phyloP scores from a whole-genome alignment of 768 basidiomycete species.

The Chalciporus sphaerocephalus region DNA sequence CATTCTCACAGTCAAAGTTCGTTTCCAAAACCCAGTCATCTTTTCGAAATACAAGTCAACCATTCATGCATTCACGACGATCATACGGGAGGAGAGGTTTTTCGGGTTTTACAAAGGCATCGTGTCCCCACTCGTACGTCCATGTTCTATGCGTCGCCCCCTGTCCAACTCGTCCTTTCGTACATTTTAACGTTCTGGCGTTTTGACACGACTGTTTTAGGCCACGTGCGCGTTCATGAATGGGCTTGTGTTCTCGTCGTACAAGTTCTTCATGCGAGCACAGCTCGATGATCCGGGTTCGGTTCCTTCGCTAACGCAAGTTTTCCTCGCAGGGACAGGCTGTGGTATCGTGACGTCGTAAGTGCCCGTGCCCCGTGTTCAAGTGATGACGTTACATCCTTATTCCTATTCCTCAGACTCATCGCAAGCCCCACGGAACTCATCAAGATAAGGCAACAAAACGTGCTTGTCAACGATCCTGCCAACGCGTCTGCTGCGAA shows the following conservation, averaged over 20 bases:
- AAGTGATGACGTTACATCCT: neutral
- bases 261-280: conserved; percentile 69
- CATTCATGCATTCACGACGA: conserved; percentile 59
- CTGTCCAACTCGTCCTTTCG: too few species aligned
- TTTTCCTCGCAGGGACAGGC: conserved; percentile 73
- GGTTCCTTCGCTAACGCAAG: conserved; percentile 64
- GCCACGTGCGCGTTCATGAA: conserved; percentile 73
- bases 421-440: conserved; percentile 83
- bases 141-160: neutral
- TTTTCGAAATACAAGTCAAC: conserved; percentile 58
- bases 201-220: conserved; percentile 32
- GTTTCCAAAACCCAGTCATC: conserved; percentile 65
- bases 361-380: conserved; percentile 23
- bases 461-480: conserved; percentile 33
- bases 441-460: conserved; percentile 82
- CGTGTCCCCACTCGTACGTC: conserved; percentile 72
- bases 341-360: conserved; percentile 79
- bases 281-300: conserved; percentile 47
- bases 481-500: conserved; percentile 44
- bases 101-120: conserved; percentile 73
- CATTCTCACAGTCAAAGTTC: conserved; percentile 61
- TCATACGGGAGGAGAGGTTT: conserved; percentile 66
- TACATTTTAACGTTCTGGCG: neutral
- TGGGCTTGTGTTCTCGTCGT: conserved; percentile 81
- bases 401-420: conserved; percentile 38